Conservation (phyloP, 495 filamentous ascomycete genomes). For the Neurospora tetrasperma region DNA sequence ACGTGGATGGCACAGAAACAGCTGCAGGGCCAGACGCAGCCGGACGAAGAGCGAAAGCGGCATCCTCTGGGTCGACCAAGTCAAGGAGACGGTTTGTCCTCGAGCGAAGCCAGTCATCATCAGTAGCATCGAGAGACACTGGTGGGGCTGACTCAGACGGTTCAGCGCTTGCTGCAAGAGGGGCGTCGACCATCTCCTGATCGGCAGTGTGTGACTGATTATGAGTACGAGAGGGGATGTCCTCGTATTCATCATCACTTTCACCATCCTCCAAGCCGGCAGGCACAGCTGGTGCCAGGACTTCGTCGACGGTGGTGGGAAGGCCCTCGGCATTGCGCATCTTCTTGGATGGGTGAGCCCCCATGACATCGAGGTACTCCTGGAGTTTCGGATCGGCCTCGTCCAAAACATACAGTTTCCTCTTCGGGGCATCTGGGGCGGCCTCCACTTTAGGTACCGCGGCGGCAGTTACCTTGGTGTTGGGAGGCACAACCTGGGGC, state of each 20-base stretch:
- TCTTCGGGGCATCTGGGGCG: slow-evolving; percentile 31
- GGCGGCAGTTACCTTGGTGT: slow-evolving; percentile 6
- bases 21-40: slow-evolving; percentile 9
- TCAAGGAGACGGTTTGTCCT: slow-evolving; percentile 86
- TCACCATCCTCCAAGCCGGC: slow-evolving; percentile 37
- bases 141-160: slow-evolving; percentile 8
- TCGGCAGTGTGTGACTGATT: slow-evolving; percentile 28
- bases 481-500: slow-evolving; percentile 2
- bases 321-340: slow-evolving; percentile 17
- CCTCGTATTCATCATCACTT: slow-evolving; percentile 59
- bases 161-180: background rate
- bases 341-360: slow-evolving; percentile 23
- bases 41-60: slow-evolving; percentile 17
- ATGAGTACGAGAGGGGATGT: slow-evolving; percentile 31
- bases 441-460: slow-evolving; percentile 9
- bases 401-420: slow-evolving; percentile 40
- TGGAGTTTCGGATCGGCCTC: slow-evolving; percentile 65
- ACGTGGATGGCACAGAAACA: slow-evolving; percentile 11
- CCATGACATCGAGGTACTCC: slow-evolving; percentile 81
- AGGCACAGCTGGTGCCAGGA: slow-evolving; percentile 29
- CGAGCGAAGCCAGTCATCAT: slow-evolving; percentile 88
- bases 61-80: slow-evolving; percentile 53
- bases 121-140: slow-evolving; percentile 39
- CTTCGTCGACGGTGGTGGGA: background rate
- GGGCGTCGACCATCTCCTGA: slow-evolving; percentile 7